Evolutionary conservation across 2,329 filamentous ascomycete genomes (phyloP).

Genomic region (Aureobasidium sp.): DNA sequence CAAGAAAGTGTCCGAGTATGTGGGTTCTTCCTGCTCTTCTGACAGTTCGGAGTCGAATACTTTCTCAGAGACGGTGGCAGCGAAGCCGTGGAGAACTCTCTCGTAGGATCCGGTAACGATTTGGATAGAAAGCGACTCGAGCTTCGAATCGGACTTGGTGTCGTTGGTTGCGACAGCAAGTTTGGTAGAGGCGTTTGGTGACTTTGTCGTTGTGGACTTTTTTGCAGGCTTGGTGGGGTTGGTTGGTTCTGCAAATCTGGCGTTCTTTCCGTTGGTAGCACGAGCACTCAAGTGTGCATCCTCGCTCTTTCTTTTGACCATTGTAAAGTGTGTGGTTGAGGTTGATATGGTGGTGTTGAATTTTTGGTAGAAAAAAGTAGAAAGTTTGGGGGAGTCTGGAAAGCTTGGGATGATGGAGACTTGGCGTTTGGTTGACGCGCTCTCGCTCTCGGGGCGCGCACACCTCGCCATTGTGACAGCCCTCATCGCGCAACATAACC

Average conservation of each 20-base stretch:
- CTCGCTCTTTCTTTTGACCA: constrained; percentile 20
- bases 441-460: not conserved
- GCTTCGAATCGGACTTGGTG: not conserved
- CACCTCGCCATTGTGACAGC: not conserved
- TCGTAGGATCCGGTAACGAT: constrained; percentile 93
- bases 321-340: constrained; percentile 1
- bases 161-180: not conserved
- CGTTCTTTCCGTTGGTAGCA: constrained; percentile 2
- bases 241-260: constrained; percentile 2
- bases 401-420: not conserved
- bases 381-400: not conserved
- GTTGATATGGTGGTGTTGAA: not conserved
- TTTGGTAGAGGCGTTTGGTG: not conserved
- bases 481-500: constrained; percentile 1
- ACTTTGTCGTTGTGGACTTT: not conserved
- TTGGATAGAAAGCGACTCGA: constrained; percentile 50
- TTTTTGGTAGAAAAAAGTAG: not conserved
- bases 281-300: constrained; percentile 2
- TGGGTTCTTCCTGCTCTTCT: constrained; percentile 30
- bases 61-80: constrained; percentile 55
- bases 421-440: not conserved
- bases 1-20: constrained; percentile 87
- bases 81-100: constrained; percentile 80
- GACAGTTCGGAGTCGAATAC: constrained; percentile 18
- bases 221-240: not conserved